These are phyloP conservation scores for Pseudozyma pruni DNA, from an alignment of 1,284 basidiomycete genomes.

Conservation along the genomic window DNA sequence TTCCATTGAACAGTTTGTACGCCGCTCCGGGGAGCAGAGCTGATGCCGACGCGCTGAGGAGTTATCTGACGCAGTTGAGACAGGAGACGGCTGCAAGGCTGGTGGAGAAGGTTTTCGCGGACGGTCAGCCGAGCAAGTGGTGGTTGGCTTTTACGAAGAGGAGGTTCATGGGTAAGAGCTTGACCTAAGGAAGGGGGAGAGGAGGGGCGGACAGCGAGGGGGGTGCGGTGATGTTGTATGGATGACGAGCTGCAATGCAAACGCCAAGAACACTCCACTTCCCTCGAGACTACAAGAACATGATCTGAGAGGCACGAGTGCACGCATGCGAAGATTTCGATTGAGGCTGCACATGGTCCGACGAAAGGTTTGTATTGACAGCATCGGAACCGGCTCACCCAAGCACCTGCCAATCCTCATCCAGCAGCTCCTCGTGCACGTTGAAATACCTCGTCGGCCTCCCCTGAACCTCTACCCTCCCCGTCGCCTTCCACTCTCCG, in stretches of 20 bases:
- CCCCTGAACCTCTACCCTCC: slow-evolving; percentile 41
- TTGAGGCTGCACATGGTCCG: too few relatives aligned
- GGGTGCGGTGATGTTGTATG: not conserved
- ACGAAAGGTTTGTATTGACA: slow-evolving; percentile 3
- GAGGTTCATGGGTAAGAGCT: slow-evolving; percentile 66
- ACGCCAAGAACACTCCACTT: too few relatives aligned
- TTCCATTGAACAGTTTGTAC: slow-evolving; percentile 92
- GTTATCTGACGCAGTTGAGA: slow-evolving; percentile 90
- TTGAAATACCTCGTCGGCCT: slow-evolving; percentile 76
- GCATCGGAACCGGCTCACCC: too few relatives aligned
- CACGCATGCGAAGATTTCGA: too few relatives aligned
- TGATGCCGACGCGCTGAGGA: slow-evolving; percentile 89
- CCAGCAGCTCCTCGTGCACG: slow-evolving; percentile 81
- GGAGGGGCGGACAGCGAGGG: not conserved
- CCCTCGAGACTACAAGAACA: too few relatives aligned
- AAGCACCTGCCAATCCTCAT: slow-evolving; percentile 64
- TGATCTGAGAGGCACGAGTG: too few relatives aligned
- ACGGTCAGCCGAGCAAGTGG: slow-evolving; percentile 96
- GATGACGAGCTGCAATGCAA: too few relatives aligned
- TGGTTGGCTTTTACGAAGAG: slow-evolving; percentile 92
- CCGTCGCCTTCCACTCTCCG: slow-evolving; percentile 69
- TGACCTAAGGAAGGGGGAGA: slow-evolving; percentile 17
- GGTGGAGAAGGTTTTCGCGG: slow-evolving; percentile 86
- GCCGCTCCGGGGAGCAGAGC: slow-evolving; percentile 79
- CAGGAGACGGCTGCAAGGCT: slow-evolving; percentile 89